phyloP scores from a whole-genome alignment of 179 eudicot species.

The Beta lomatogona region DNA sequence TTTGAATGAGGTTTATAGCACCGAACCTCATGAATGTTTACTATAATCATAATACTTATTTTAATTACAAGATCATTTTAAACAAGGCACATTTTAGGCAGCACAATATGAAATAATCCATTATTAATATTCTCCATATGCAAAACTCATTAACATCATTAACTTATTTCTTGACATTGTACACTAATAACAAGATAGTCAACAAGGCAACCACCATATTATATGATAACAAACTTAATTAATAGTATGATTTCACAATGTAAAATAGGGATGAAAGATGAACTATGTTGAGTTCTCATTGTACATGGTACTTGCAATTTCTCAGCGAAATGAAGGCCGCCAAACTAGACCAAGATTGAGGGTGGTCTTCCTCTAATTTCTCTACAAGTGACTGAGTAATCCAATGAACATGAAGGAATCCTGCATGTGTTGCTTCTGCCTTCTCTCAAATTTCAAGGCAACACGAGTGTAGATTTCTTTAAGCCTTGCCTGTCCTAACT shows the following conservation, averaged over 20 bases:
- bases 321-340: conserved; percentile 28
- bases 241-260: background rate
- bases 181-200: background rate
- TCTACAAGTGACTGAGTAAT: background rate
- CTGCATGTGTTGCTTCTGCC: background rate
- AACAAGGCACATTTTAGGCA: too few species aligned
- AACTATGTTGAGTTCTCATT: conserved; percentile 32
- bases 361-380: background rate
- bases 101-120: too few species aligned
- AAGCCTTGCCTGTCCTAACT: conserved; percentile 11
- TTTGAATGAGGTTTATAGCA: too few species aligned
- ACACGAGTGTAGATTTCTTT: conserved; percentile 30
- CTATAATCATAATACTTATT: too few species aligned
- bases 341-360: conserved; percentile 22
- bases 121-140: too few species aligned
- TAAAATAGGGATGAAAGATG: background rate
- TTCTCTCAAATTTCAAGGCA: conserved; percentile 25
- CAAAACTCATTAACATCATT: background rate
- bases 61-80: too few species aligned
- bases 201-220: background rate
- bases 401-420: background rate
- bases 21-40: too few species aligned
- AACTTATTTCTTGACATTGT: background rate
- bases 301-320: conserved; percentile 10
- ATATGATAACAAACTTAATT: background rate